Percentiles rank a stretch among this genome's conserved stretches.
These are phyloP conservation scores for Clavispora asparagi DNA, from an alignment of 805 yeast genomes.

Conservation along the genomic window DNA sequence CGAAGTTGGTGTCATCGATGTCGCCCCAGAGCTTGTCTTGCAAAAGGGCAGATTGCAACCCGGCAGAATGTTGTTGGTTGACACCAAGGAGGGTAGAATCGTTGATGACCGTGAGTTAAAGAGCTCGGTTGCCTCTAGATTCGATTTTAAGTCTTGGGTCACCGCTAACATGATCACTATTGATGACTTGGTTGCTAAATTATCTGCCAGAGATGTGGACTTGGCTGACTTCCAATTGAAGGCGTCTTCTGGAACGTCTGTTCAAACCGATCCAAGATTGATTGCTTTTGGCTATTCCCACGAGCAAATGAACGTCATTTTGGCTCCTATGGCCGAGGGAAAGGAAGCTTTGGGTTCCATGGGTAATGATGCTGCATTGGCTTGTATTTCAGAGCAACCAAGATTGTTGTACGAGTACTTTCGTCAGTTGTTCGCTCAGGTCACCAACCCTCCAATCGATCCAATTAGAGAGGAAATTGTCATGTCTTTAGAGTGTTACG, in stretches of 20 bases:
- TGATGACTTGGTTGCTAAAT: slow-evolving; percentile 65
- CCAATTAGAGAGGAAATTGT: slow-evolving; percentile 96
- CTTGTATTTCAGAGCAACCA: slow-evolving; percentile 92
- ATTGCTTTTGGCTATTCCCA: slow-evolving; percentile 90
- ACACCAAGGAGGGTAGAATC: slow-evolving; percentile 85
- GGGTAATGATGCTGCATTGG: slow-evolving; percentile 97
- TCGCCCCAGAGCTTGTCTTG: slow-evolving; percentile 74
- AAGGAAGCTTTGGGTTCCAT: slow-evolving; percentile 96
- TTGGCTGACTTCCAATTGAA: slow-evolving; percentile 4
- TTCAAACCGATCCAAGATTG: slow-evolving; percentile 79
- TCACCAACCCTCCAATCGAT: slow-evolving; percentile 97
- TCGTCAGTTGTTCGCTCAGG: slow-evolving; percentile 95
- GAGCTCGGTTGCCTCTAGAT: slow-evolving; percentile 67
- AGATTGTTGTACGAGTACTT: slow-evolving; percentile 87
- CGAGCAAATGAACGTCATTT: slow-evolving; percentile 77
- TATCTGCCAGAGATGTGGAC: slow-evolving; percentile 35
- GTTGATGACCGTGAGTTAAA: slow-evolving; percentile 93
- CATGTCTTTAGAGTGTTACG: slow-evolving; percentile 94
- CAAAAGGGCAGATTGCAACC: slow-evolving; percentile 94
- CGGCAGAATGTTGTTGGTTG: slow-evolving; percentile 75
- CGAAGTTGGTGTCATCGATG: slow-evolving; percentile 91
- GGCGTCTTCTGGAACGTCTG: slow-evolving; percentile 12
- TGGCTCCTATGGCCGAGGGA: slow-evolving; percentile 95
- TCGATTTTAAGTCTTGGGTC: slow-evolving; percentile 93
- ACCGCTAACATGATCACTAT: slow-evolving; percentile 80